These are phyloP conservation scores for Eimeria mitis DNA, from an alignment of 169 alveolate genomes.

Conservation along the genomic window DNA sequence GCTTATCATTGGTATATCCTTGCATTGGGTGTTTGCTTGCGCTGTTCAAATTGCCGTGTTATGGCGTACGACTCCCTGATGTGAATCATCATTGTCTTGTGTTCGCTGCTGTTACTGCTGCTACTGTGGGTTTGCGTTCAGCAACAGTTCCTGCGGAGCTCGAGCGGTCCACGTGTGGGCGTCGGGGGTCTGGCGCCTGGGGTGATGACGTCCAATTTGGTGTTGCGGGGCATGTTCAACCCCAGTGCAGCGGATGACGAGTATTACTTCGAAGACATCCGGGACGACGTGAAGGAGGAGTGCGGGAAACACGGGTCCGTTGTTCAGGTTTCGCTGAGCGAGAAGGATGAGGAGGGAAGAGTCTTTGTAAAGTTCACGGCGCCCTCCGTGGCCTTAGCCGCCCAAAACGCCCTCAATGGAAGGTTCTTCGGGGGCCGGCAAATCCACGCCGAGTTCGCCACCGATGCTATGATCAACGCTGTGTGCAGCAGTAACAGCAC, in stretches of 20 bases:
- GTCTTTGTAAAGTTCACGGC: slow-evolving; percentile 74
- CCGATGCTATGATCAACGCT: slow-evolving; percentile 75
- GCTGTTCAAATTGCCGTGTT: neutral
- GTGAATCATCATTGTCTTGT: neutral
- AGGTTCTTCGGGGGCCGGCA: slow-evolving; percentile 80
- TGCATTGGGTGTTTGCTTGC: neutral
- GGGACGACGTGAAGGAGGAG: slow-evolving; percentile 94
- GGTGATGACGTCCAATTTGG: slow-evolving; percentile 4
- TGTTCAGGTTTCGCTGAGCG: slow-evolving; percentile 88
- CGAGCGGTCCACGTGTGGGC: slow-evolving; percentile 17
- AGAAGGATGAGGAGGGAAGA: slow-evolving; percentile 74
- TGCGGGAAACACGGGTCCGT: slow-evolving; percentile 93
- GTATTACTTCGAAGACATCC: slow-evolving; percentile 88
- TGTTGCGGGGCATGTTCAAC: slow-evolving; percentile 52
- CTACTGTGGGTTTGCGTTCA: slow-evolving; percentile 12
- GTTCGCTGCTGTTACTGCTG: neutral
- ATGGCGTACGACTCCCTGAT: neutral
- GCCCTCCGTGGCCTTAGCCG: slow-evolving; percentile 63
- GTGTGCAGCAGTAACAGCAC: slow-evolving; percentile 54
- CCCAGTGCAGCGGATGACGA: slow-evolving; percentile 67
- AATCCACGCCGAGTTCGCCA: slow-evolving; percentile 76
- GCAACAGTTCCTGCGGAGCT: slow-evolving; percentile 54
- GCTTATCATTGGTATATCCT: neutral
- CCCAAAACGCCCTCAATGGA: slow-evolving; percentile 81
- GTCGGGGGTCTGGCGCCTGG: slow-evolving; percentile 32